These are phyloP conservation scores for Cladosporium sp. DNA, from an alignment of 2,329 filamentous ascomycete genomes.

Conservation along the genomic window DNA sequence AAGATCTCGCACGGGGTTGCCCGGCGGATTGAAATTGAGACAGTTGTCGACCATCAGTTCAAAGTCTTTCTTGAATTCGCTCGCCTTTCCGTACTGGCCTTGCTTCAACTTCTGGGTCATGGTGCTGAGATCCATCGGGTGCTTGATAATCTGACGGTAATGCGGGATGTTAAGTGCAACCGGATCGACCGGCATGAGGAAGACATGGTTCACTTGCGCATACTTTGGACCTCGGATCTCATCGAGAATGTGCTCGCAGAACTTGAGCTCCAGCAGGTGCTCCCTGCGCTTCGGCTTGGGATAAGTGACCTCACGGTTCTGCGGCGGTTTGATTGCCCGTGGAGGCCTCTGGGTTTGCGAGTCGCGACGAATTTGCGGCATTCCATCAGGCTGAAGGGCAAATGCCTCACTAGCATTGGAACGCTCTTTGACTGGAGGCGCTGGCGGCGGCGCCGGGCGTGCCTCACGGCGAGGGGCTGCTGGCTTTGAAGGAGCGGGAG, in stretches of 20 bases:
- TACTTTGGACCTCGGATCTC: slow-evolving; percentile 75
- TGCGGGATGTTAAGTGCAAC: slow-evolving; percentile 89
- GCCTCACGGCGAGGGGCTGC: slow-evolving; percentile 30
- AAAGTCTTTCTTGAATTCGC: slow-evolving; percentile 82
- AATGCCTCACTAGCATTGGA: slow-evolving; percentile 54
- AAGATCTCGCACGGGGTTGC: slow-evolving; percentile 66
- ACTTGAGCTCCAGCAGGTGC: slow-evolving; percentile 80
- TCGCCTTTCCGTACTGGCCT: slow-evolving; percentile 74
- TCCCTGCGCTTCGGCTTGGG: slow-evolving; percentile 87
- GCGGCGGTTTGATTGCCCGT: slow-evolving; percentile 87
- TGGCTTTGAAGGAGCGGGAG: slow-evolving; percentile 24
- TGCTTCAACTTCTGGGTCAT: slow-evolving; percentile 70
- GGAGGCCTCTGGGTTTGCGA: slow-evolving; percentile 82
- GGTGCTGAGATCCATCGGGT: slow-evolving; percentile 91
- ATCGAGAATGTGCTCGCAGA: slow-evolving; percentile 75
- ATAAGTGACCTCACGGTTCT: slow-evolving; percentile 87
- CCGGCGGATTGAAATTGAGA: slow-evolving; percentile 81
- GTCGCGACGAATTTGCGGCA: slow-evolving; percentile 79
- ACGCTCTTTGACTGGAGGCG: slow-evolving; percentile 34
- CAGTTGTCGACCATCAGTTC: slow-evolving; percentile 84
- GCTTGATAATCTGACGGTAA: slow-evolving; percentile 91
- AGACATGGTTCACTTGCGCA: slow-evolving; percentile 62
- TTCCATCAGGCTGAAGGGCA: slow-evolving; percentile 70
- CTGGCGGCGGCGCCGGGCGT: slow-evolving; percentile 32
- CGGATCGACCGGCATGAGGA: slow-evolving; percentile 81